Evolutionary conservation across 495 filamentous ascomycete genomes (phyloP).

Genomic region (Margaritispora aquatica): DNA sequence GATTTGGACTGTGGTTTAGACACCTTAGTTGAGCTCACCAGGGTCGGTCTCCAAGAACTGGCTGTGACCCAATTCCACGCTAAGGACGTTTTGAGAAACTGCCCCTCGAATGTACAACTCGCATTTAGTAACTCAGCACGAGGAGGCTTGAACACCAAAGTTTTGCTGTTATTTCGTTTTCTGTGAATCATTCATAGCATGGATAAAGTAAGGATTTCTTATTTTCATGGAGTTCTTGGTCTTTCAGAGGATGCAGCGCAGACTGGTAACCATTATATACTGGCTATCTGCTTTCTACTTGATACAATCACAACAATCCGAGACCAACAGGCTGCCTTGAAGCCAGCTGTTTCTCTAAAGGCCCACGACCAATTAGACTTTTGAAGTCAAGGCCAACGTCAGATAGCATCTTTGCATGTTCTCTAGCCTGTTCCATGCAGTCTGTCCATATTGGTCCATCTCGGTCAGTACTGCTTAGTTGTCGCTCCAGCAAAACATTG

Average conservation of each 20-base stretch:
- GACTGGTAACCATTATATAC: too few species aligned
- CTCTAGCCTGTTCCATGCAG: constrained; percentile 75
- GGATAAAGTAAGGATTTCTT: too few species aligned
- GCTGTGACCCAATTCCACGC: not conserved
- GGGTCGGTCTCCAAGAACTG: not conserved
- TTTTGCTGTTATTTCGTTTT: too few species aligned
- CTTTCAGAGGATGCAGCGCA: too few species aligned
- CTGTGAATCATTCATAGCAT: too few species aligned
- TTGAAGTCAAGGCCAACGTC: constrained; percentile 91
- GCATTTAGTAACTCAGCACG: not conserved
- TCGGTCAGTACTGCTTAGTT: constrained; percentile 73
- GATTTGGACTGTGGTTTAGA: not conserved
- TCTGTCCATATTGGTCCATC: constrained; percentile 67
- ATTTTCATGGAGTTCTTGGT: too few species aligned
- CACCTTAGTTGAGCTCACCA: not conserved
- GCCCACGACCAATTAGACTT: constrained; percentile 49
- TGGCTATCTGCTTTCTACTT: not conserved
- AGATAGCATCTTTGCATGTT: constrained; percentile 70
- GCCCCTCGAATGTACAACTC: not conserved
- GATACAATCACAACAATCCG: constrained; percentile 4
- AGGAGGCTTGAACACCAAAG: too few species aligned
- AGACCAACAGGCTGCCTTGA: constrained; percentile 14
- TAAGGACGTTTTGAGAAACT: not conserved
- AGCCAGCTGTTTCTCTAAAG: not conserved
- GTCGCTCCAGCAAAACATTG: constrained; percentile 72